Conservation (phyloP, 768 basidiomycete genomes). For the Russula lepida region DNA sequence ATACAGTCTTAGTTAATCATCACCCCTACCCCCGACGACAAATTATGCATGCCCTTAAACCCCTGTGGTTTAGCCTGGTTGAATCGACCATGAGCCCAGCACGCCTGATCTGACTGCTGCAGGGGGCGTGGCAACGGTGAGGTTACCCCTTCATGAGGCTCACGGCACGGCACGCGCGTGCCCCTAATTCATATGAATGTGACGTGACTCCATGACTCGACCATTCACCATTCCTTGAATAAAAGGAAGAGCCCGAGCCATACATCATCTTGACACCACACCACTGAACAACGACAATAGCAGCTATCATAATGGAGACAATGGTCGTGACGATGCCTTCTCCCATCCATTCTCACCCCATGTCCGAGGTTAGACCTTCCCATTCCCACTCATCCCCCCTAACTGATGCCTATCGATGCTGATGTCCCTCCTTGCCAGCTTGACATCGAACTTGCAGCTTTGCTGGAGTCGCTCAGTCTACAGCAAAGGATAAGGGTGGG, state of each 20-base stretch:
- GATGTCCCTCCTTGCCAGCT: constrained; percentile 5
- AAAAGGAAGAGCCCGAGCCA: background rate
- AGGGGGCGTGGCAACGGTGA: constrained; percentile 8
- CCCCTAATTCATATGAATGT: background rate
- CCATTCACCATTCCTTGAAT: background rate
- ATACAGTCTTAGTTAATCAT: background rate
- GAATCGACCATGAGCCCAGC: no score
- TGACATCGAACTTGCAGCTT: constrained; percentile 16
- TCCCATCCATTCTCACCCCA: constrained; percentile 11
- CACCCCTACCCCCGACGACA: background rate
- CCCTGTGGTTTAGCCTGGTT: background rate
- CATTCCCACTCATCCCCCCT: background rate
- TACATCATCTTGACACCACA: background rate
- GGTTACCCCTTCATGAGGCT: background rate
- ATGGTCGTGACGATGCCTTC: constrained; percentile 19
- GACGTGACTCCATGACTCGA: no score
- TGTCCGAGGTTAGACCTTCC: constrained; percentile 12
- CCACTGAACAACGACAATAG: background rate
- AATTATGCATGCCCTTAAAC: background rate
- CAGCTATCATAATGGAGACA: constrained; percentile 14
- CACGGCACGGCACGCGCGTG: constrained; percentile 12
- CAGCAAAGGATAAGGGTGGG: constrained; percentile 20
- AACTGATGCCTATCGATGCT: background rate
- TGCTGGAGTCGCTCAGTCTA: constrained; percentile 19
- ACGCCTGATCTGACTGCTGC: constrained; percentile 13